These are phyloP conservation scores for Candida ficus DNA, from an alignment of 805 yeast species.

Conservation along the genomic window DNA sequence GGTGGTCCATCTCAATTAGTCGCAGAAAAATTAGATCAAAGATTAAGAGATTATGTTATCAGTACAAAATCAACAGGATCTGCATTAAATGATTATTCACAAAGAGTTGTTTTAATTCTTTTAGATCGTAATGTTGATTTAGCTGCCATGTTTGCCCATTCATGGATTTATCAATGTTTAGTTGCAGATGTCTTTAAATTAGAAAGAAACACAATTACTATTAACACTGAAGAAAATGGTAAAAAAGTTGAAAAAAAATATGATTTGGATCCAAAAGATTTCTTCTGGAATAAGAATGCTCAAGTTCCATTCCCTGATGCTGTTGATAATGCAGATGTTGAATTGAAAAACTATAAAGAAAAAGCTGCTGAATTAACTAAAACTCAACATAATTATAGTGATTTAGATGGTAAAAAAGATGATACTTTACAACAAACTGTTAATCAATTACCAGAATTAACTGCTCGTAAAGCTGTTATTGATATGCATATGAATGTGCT, in stretches of 20 bases:
- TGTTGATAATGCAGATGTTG: conserved; percentile 93
- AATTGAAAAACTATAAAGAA: conserved; percentile 70
- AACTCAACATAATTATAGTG: conserved; percentile 67
- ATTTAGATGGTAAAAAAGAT: conserved; percentile 53
- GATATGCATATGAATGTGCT: conserved; percentile 97
- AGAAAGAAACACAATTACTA: conserved; percentile 74
- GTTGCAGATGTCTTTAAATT: conserved; percentile 87
- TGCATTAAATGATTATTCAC: conserved; percentile 28
- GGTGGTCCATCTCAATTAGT: conserved; percentile 96
- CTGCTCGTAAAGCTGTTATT: conserved; percentile 79
- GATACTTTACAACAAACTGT: conserved; percentile 78
- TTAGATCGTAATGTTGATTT: conserved; percentile 88
- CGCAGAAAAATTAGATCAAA: conserved; percentile 79
- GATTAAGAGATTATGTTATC: conserved; percentile 78
- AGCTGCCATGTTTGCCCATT: conserved; percentile 91
- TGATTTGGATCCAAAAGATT: conserved; percentile 90
- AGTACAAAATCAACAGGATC: conserved; percentile 40
- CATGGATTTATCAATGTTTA: conserved; percentile 97
- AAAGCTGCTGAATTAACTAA: conserved; percentile 85
- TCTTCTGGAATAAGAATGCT: conserved; percentile 83
- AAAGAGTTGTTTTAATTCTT: conserved; percentile 72
- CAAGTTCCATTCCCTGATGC: conserved; percentile 96
- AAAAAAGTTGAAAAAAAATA: conserved; percentile 48
- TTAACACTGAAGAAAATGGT: conserved; percentile 38
- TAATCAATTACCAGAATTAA: conserved; percentile 85